Evolutionary conservation across 1,139 yeast species (phyloP).

Genomic region (Nadsonia commutata): DNA sequence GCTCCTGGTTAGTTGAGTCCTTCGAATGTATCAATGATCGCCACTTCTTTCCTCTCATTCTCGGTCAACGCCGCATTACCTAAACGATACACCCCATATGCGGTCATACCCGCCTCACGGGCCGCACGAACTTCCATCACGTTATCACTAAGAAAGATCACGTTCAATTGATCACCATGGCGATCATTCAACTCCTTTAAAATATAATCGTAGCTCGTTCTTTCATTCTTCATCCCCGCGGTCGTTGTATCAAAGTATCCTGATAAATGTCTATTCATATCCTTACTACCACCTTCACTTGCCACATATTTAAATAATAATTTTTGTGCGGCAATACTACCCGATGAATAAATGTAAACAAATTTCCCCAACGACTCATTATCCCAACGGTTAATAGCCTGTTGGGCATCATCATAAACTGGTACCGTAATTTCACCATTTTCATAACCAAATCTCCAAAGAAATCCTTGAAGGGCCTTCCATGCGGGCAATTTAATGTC

Average conservation of each 20-base stretch:
- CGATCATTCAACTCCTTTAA: constrained; percentile 28
- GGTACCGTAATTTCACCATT: constrained; percentile 68
- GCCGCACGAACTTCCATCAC: constrained; percentile 46
- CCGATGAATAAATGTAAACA: constrained; percentile 79
- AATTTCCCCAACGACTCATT: constrained; percentile 7
- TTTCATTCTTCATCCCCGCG: constrained; percentile 56
- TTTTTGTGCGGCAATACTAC: constrained; percentile 76
- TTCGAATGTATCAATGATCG: no score
- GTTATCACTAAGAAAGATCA: constrained; percentile 61
- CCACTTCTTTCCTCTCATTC: background rate
- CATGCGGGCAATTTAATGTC: constrained; percentile 71
- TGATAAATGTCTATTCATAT: constrained; percentile 38
- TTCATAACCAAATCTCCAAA: constrained; percentile 73
- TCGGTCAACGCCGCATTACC: constrained; percentile 49
- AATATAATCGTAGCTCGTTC: constrained; percentile 45
- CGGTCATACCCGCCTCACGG: constrained; percentile 42
- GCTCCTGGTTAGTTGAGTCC: no score
- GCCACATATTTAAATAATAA: constrained; percentile 53
- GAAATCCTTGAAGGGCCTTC: constrained; percentile 66
- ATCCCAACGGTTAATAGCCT: constrained; percentile 29
- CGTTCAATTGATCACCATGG: constrained; percentile 19
- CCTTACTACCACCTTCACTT: constrained; percentile 21
- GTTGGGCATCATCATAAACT: constrained; percentile 56
- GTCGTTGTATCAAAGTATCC: constrained; percentile 81
- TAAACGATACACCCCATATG: constrained; percentile 50